Evolutionary conservation across 306 rosid genomes (phyloP).

Genomic region (Glycyrrhiza uralensis): DNA sequence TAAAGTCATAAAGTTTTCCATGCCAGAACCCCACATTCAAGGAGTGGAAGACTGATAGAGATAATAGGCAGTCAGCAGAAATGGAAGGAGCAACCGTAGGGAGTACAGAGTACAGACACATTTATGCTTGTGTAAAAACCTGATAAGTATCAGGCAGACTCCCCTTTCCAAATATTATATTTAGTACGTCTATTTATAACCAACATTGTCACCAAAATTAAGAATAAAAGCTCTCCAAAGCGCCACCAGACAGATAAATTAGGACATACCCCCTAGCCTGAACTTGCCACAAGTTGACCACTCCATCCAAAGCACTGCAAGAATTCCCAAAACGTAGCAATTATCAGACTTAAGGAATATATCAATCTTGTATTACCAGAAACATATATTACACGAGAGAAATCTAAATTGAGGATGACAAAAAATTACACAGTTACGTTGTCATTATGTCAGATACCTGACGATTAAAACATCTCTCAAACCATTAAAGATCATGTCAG

Average conservation of each 20-base stretch:
- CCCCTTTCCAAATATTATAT: neutral
- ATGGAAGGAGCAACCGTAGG: constrained; percentile 2
- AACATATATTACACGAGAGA: constrained; percentile 1
- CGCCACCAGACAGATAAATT: neutral
- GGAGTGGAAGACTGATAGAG: neutral
- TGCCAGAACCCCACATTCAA: neutral
- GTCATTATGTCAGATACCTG: neutral
- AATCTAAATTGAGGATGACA: neutral
- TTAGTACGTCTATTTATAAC: neutral
- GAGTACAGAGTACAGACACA: neutral
- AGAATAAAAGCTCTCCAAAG: constrained; percentile 10
- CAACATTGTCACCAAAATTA: neutral
- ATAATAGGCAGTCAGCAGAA: neutral
- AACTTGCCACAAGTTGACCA: constrained; percentile 87
- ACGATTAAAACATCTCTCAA: neutral
- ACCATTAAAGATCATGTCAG: neutral
- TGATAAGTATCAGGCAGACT: neutral
- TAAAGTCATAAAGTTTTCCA: neutral
- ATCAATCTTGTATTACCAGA: neutral
- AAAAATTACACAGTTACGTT: neutral
- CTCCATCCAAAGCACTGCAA: constrained; percentile 95
- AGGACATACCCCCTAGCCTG: constrained; percentile 73
- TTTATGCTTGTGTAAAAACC: neutral
- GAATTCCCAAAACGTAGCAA: constrained; percentile 32
- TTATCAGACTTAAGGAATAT: constrained; percentile 27